A percentile compares a stretch with the other conserved stretches of the same genome.
Evolutionary conservation across 257 asterid species (phyloP).

Genomic region (Voacanga thouarsii): DNA sequence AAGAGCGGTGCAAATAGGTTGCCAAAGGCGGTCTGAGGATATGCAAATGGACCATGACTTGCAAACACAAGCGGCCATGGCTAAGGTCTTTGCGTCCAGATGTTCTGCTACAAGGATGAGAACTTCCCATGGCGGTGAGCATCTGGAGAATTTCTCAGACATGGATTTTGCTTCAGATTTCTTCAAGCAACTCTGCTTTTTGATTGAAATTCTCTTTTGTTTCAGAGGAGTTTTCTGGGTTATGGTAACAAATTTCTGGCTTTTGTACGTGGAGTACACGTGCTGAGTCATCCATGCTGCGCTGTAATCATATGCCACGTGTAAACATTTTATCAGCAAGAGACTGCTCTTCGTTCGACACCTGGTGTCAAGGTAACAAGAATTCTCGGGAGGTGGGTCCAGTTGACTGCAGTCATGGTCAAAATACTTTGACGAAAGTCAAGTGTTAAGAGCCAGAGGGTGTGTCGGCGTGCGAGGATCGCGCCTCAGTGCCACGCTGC

Average conservation of each 20-base stretch:
- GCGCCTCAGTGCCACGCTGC: no score
- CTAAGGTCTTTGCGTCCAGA: constrained; percentile 61
- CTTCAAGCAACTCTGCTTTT: neutral
- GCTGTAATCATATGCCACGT: neutral
- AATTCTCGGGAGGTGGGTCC: neutral
- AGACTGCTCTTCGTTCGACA: neutral
- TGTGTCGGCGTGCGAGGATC: no score
- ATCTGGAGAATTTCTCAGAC: constrained; percentile 2
- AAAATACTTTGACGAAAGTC: neutral
- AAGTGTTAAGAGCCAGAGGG: no score
- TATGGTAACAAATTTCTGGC: neutral
- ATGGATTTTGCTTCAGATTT: neutral
- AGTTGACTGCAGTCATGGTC: neutral
- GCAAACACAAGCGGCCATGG: constrained; percentile 60
- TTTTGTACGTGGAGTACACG: neutral
- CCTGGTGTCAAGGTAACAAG: neutral
- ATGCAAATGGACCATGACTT: constrained; percentile 59
- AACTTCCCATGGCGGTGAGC: constrained; percentile 66
- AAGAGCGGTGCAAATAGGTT: constrained; percentile 46
- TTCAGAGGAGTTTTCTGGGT: neutral
- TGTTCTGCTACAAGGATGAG: constrained; percentile 50
- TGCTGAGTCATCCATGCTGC: neutral
- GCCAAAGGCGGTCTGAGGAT: constrained; percentile 81
- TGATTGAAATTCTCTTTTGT: no score
- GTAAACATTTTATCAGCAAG: neutral